Percentiles rank a stretch among this genome's conserved stretches.
Evolutionary conservation across 192 early-diverging fungal species (phyloP).

Genomic region (Backusella circina): DNA sequence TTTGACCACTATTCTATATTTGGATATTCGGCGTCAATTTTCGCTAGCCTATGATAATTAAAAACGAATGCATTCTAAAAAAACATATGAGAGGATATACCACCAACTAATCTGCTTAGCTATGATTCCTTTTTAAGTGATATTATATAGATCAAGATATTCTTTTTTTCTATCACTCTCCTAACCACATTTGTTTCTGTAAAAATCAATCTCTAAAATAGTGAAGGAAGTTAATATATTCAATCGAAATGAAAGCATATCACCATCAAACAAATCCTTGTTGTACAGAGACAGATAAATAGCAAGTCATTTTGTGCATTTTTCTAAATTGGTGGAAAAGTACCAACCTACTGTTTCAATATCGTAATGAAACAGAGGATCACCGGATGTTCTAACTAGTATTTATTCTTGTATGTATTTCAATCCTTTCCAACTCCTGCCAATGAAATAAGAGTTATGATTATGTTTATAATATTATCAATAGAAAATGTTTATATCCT

Average conservation of each 20-base stretch:
- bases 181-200: background rate
- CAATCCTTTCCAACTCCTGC: background rate
- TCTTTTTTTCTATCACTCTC: background rate
- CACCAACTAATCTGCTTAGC: background rate
- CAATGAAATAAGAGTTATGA: background rate
- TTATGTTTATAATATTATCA: background rate
- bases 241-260: background rate
- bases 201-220: background rate
- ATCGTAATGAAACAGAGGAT: background rate
- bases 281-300: background rate
- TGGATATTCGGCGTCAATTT: background rate
- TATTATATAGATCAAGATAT: background rate
- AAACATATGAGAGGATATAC: background rate
- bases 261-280: background rate
- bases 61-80: background rate
- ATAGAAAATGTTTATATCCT: background rate
- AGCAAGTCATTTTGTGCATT: background rate
- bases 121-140: background rate
- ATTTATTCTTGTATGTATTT: background rate
- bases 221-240: background rate
- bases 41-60: background rate
- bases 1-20: constrained; percentile 2
- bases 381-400: background rate
- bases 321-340: constrained; percentile 2
- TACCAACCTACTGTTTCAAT: background rate